Evolutionary conservation across 202 grass and related monocot species (phyloP), one percentile per base, ranked within the genome.

Genomic region (Alloteropsis angusta): DNA sequence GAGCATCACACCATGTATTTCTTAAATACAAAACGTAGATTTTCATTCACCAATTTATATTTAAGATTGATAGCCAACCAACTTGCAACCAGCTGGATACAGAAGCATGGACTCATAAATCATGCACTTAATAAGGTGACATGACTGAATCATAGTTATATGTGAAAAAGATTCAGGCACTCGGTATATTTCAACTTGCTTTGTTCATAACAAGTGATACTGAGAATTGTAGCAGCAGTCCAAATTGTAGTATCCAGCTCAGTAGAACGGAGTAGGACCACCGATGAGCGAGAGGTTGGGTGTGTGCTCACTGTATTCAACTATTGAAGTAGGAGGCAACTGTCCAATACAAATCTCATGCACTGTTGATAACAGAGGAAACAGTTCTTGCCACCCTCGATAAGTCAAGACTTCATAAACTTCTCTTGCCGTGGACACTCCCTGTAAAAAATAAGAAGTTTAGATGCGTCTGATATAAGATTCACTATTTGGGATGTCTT

Each of bases 291-390:
- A 87, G 76, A 90, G 84, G 44, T 87, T 87, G 70, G 88, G 88
- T 3, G 84, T 84, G 72, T 90, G 88, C 77, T 90, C 85, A 76
- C 80, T 91, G 72, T 91, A 93, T 86, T 99, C 86, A 48, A 95
- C 92, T 90, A 99, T 99, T 61, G 96, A 89, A 26, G 83, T 81
- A 44, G 92, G 90, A 25, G 96, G 90, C 43, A 87, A 69, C 21
- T 95, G 80, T 25, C 92, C 88, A 44, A 81, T 87, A 68, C 92
- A 99, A 62, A 99, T 99, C 82, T 99, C 92, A 77, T 95, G 88
- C 17, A 99, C 90, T 19, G 92, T 90, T 8, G 88, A 72, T 17
- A 99, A 85, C 75, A 93, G 80, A n/a, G 92, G 92, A 87, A 95
- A 95, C 46, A 86, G 52, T 46, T 79, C 72, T 38, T 95, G 87